Evolutionary conservation across 2,329 filamentous ascomycete species (phyloP), one percentile per base, ranked within the genome.

Genomic region (Pseudocercospora crystallina): DNA sequence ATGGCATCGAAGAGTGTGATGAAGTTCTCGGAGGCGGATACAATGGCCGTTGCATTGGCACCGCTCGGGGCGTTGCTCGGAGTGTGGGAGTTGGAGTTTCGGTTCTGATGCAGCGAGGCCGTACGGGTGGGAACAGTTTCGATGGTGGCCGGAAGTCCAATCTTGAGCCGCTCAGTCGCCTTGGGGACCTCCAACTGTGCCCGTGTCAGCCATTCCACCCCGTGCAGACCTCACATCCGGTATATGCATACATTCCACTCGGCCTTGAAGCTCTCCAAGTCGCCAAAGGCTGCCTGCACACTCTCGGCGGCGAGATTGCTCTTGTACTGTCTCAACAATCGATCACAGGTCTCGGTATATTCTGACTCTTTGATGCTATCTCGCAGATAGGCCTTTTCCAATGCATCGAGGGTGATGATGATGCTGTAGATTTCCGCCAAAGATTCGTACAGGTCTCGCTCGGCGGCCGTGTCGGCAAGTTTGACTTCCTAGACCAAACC

Each of bases 381-480:
- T 67, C 96, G 95, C 34, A 99, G 82, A 67, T 96, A 99, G 0
- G 92, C 95, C 70, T 95, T 96, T 66, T 99, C 94, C 1, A 99
- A 81, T 58, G 95, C 90, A 68, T 99, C 94, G 2, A 99, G 78
- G 0, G 94, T 97, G 55, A 96, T 82, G 33, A 99, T 92, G 60
- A 99, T 97, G 73, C 91, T 96, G 73, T 97, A 99, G 17, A 99
- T 85, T 72, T 99, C 94, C 48, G 92, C 94, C 11, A 99, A 83
- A 1, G 94, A 97, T 67, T 97, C 94, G 70, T 96, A 90, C 1
- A 97, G 79, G 68, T 99, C 91, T 54, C 92, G 86, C 73, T 97
- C 92, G 35, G 89, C 86, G 61, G 88, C 85, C 15, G 86, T 95
- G 34, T 89, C 86, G 43, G 90, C 84, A 53, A 99, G 81, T 72